phyloP scores from a whole-genome alignment of 2,329 filamentous ascomycete genomes.

The Neurospora sp. region DNA sequence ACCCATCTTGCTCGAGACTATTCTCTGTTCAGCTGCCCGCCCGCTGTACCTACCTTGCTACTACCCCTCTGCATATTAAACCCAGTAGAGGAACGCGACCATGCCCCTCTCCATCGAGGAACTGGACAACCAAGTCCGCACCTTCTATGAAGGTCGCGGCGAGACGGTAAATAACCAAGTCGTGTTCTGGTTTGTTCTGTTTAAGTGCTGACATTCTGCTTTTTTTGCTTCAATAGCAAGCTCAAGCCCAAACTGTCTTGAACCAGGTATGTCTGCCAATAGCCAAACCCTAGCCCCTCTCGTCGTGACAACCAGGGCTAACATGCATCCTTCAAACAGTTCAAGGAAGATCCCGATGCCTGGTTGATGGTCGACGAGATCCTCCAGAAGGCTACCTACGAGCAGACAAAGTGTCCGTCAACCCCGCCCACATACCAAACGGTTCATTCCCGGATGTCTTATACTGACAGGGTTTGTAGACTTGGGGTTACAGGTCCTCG shows the following conservation, averaged over 20 bases:
- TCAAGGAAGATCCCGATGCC: conserved; percentile 97
- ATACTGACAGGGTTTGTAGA: conserved; percentile 41
- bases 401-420: conserved; percentile 86
- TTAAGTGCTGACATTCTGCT: conserved; percentile 28
- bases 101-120: conserved; percentile 76
- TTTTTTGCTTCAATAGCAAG: conserved; percentile 57
- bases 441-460: background rate
- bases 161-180: conserved; percentile 60
- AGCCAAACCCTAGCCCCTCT: conserved; percentile 11
- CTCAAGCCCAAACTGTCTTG: conserved; percentile 82
- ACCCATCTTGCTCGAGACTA: background rate
- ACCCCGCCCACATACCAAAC: conserved; percentile 5
- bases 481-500: conserved; percentile 88
- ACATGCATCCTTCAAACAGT: conserved; percentile 42
- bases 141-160: conserved; percentile 95
- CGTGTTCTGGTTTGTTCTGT: conserved; percentile 8
- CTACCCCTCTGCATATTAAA: conserved; percentile 9
- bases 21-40: conserved; percentile 10
- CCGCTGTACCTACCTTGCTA: conserved; percentile 22
- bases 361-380: conserved; percentile 98
- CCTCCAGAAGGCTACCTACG: conserved; percentile 81
- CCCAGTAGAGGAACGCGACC: conserved; percentile 23
- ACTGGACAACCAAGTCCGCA: conserved; percentile 90
- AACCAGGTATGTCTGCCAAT: conserved; percentile 63
- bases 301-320: conserved; percentile 13